Conservation (phyloP, 768 basidiomycete genomes). For the Cystobasidium onofrii region DNA sequence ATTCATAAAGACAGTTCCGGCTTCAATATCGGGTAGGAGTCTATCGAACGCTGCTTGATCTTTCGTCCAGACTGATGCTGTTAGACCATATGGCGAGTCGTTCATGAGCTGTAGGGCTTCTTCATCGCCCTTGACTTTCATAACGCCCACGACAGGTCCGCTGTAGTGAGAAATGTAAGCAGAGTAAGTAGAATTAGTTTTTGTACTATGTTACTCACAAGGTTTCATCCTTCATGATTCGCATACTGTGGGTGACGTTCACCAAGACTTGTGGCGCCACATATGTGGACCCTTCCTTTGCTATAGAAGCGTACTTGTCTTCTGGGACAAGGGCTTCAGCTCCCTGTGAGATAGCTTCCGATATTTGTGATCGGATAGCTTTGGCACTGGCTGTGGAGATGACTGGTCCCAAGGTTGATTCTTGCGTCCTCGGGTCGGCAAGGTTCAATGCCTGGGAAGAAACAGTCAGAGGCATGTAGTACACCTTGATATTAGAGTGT, state of each 20-base stretch:
- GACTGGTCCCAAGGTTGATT: conserved; percentile 83
- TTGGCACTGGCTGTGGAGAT: conserved; percentile 78
- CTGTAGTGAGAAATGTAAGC: not conserved
- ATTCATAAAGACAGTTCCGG: conserved; percentile 91
- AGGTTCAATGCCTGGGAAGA: conserved; percentile 63
- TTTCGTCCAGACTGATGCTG: conserved; percentile 89
- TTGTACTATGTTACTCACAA: no score
- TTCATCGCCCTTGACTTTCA: conserved; percentile 77
- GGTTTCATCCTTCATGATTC: conserved; percentile 69
- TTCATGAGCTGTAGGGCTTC: conserved; percentile 90
- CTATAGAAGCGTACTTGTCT: conserved; percentile 56
- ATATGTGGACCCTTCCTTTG: conserved; percentile 66
- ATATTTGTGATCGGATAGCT: conserved; percentile 74
- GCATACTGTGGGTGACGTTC: conserved; percentile 83
- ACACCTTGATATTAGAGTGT: no score
- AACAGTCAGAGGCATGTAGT: no score
- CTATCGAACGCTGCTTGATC: conserved; percentile 58
- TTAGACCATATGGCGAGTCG: conserved; percentile 88
- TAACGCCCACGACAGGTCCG: conserved; percentile 86
- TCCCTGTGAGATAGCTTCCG: conserved; percentile 73
- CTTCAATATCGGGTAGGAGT: conserved; percentile 64
- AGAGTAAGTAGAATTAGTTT: not conserved
- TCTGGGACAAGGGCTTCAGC: conserved; percentile 68
- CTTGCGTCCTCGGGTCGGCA: conserved; percentile 67
- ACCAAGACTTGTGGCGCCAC: conserved; percentile 86